phyloP scores from a whole-genome alignment of 139 green algal genomes.

The Chlamydomonas sp. region DNA sequence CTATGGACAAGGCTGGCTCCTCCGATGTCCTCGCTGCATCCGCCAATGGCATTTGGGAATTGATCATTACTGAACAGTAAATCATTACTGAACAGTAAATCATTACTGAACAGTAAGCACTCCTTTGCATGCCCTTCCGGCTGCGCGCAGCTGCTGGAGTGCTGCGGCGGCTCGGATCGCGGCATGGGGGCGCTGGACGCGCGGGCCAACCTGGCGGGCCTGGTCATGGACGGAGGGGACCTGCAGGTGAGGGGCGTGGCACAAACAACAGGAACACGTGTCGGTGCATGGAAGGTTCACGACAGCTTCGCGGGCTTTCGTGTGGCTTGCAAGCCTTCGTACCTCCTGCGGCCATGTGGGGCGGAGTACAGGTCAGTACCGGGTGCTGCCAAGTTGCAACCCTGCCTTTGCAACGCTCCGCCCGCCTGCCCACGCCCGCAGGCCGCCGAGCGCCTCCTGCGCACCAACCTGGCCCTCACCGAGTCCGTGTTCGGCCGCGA shows the following conservation, averaged over 20 bases:
- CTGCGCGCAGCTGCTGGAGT: slow-evolving; percentile 12
- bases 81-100: too few relatives aligned
- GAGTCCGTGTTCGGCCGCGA: slow-evolving; percentile 1
- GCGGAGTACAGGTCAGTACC: not conserved
- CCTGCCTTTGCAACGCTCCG: not conserved
- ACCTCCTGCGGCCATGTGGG: too few relatives aligned
- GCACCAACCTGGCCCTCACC: not conserved
- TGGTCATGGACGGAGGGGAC: slow-evolving; percentile 12
- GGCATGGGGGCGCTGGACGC: slow-evolving; percentile 1
- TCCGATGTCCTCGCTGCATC: too few relatives aligned
- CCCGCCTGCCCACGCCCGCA: not conserved
- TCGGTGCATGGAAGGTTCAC: not conserved
- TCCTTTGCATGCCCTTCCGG: not conserved
- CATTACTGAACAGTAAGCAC: not conserved
- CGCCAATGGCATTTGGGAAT: too few relatives aligned
- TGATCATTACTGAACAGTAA: not conserved
- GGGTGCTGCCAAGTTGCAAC: not conserved
- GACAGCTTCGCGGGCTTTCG: not conserved
- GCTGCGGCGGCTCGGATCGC: not conserved
- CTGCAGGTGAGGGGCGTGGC: not conserved
- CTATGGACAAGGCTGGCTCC: too few relatives aligned
- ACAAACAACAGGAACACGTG: not conserved
- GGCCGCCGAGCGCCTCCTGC: slow-evolving; percentile 6
- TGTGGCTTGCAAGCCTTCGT: too few relatives aligned
- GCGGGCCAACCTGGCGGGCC: slow-evolving; percentile 5